Percentiles rank a stretch among this genome's conserved stretches.
phyloP scores from a whole-genome alignment of 139 green algal genomes.

The Tetratostichococcus sp. region DNA sequence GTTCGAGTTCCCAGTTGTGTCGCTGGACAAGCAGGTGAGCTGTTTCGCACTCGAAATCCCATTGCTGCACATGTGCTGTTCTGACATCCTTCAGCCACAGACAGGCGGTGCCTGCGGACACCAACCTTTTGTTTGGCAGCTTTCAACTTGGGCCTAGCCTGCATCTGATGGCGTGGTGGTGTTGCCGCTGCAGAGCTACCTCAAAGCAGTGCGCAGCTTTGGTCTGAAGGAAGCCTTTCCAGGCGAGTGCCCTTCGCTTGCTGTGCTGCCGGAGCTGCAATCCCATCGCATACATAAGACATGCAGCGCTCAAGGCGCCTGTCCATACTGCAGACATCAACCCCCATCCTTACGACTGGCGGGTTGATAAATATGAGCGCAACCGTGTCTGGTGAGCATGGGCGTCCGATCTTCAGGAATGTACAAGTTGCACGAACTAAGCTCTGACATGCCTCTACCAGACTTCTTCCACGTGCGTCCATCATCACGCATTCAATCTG shows the following conservation, averaged over 20 bases:
- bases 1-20: slow-evolving; percentile 51
- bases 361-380: slow-evolving; percentile 58
- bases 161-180: too few species aligned
- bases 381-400: slow-evolving; percentile 52
- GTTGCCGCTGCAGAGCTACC: slow-evolving; percentile 21
- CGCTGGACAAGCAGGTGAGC: slow-evolving; percentile 26
- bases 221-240: slow-evolving; percentile 47
- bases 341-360: slow-evolving; percentile 43
- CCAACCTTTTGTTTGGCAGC: too few species aligned
- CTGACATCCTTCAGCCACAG: too few species aligned
- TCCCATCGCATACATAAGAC: background rate
- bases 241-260: background rate
- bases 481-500: too few species aligned
- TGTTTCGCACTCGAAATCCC: background rate
- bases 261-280: background rate
- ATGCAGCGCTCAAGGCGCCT: too few species aligned
- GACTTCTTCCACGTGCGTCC: too few species aligned
- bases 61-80: background rate
- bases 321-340: slow-evolving; percentile 33
- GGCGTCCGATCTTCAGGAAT: background rate
- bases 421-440: too few species aligned
- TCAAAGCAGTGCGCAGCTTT: slow-evolving; percentile 48
- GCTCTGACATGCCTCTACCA: too few species aligned
- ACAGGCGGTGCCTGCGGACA: too few species aligned
- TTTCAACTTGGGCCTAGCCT: too few species aligned